Conservation (phyloP, 345 rosid species). For the Citrus reticulata region DNA sequence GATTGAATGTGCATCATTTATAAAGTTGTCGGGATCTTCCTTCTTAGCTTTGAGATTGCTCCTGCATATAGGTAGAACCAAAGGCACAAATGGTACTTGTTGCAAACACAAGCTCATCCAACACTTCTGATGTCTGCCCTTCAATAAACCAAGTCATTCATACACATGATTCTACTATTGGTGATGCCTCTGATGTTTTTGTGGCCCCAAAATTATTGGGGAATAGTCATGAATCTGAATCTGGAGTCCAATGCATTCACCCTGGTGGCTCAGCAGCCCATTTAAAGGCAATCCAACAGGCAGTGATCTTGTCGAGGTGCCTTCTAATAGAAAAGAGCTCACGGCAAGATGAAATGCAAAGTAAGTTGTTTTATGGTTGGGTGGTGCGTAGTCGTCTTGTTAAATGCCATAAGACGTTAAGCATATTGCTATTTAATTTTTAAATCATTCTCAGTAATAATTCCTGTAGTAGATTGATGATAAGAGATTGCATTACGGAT, state of each 20-base stretch:
- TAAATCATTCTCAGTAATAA: not conserved
- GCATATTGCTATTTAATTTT: too few species aligned
- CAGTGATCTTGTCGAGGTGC: conserved; percentile 74
- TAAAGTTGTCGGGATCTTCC: conserved; percentile 6
- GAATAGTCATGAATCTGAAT: conserved; percentile 32
- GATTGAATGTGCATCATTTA: not conserved
- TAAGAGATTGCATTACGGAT: not conserved
- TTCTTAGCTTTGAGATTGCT: conserved; percentile 20
- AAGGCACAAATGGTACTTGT: conserved; percentile 80
- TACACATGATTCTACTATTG: conserved; percentile 27
- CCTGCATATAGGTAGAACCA: conserved; percentile 58
- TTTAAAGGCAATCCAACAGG: conserved; percentile 68
- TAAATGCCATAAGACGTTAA: rapidly evolving
- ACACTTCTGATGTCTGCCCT: conserved; percentile 19
- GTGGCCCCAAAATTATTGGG: conserved; percentile 64
- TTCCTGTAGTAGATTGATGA: not conserved
- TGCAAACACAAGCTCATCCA: conserved; percentile 42
- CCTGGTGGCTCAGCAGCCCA: conserved; percentile 18
- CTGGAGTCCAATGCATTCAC: conserved; percentile 11
- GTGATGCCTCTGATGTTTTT: conserved; percentile 63
- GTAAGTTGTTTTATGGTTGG: conserved; percentile 59
- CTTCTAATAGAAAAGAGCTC: conserved; percentile 75
- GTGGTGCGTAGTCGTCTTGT: not conserved
- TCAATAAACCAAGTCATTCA: conserved; percentile 31
- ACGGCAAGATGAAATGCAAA: conserved; percentile 83